phyloP scores from a whole-genome alignment of 768 basidiomycete genomes.

The Leucocoprinus birnbaumii region DNA sequence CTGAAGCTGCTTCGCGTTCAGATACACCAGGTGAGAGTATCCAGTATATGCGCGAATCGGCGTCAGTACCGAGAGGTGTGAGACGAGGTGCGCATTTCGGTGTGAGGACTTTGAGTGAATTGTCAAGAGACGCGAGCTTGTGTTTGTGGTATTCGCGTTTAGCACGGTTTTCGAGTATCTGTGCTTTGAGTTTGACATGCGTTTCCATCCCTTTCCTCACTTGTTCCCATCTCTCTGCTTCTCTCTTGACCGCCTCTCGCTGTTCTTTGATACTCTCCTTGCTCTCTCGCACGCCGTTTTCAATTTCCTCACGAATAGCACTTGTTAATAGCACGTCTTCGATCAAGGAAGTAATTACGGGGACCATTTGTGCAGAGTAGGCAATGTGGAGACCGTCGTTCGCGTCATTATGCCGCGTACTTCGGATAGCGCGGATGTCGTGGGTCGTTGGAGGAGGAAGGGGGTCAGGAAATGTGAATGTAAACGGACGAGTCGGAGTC shows the following conservation, averaged over 20 bases:
- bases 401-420: constrained; percentile 36
- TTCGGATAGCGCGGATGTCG: constrained; percentile 36
- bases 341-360: constrained; percentile 60
- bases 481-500: constrained; percentile 18
- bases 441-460: constrained; percentile 48
- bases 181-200: constrained; percentile 19
- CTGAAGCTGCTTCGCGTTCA: constrained; percentile 52
- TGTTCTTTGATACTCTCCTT: constrained; percentile 52
- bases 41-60: constrained; percentile 67
- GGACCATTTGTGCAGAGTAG: constrained; percentile 63
- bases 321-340: constrained; percentile 44
- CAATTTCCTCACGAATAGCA: constrained; percentile 56
- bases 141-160: constrained; percentile 47
- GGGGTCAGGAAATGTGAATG: constrained; percentile 56
- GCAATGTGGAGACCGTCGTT: constrained; percentile 26
- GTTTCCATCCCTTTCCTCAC: constrained; percentile 32
- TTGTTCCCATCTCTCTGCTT: constrained; percentile 57
- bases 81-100: constrained; percentile 51
- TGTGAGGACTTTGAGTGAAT: constrained; percentile 47
- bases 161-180: constrained; percentile 32
- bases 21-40: constrained; percentile 55
- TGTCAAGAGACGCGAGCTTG: constrained; percentile 47
- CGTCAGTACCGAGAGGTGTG: constrained; percentile 62
- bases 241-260: constrained; percentile 50
- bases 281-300: constrained; percentile 49